phyloP scores from a whole-genome alignment of 2,329 filamentous ascomycete species.

The Cladophialophora exuberans region DNA sequence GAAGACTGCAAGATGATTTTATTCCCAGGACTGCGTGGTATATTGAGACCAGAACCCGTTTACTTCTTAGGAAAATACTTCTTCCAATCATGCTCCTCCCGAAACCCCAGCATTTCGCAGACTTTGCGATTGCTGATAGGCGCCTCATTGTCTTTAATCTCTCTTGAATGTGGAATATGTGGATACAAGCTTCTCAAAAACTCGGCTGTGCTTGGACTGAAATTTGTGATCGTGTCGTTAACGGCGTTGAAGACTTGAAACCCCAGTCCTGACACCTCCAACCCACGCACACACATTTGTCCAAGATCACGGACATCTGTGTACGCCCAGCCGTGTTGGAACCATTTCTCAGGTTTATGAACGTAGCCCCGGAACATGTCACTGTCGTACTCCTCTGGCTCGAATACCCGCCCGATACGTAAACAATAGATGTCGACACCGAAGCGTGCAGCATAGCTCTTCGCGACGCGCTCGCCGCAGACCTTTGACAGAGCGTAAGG shows the following conservation, averaged over 20 bases:
- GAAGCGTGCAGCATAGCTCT: slow-evolving; percentile 60
- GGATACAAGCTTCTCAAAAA: slow-evolving; percentile 57
- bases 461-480: slow-evolving; percentile 57
- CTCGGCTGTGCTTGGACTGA: slow-evolving; percentile 49
- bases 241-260: slow-evolving; percentile 68
- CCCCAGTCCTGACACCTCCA: slow-evolving; percentile 58
- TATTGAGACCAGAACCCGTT: background rate
- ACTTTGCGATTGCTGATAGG: slow-evolving; percentile 65
- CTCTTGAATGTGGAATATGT: slow-evolving; percentile 54
- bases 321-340: slow-evolving; percentile 65
- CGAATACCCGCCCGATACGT: slow-evolving; percentile 63
- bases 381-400: slow-evolving; percentile 61
- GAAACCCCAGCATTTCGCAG: slow-evolving; percentile 60
- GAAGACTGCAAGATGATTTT: too few species aligned
- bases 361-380: slow-evolving; percentile 57
- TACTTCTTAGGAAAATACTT: slow-evolving; percentile 40
- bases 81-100: slow-evolving; percentile 61
- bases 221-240: slow-evolving; percentile 63
- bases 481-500: slow-evolving; percentile 64
- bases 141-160: slow-evolving; percentile 61
- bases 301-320: slow-evolving; percentile 65
- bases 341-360: slow-evolving; percentile 53
- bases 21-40: background rate
- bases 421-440: slow-evolving; percentile 61
- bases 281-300: slow-evolving; percentile 60